Evolutionary conservation across 2,329 filamentous ascomycete genomes (phyloP).

Genomic region (Penicillium thymicola): DNA sequence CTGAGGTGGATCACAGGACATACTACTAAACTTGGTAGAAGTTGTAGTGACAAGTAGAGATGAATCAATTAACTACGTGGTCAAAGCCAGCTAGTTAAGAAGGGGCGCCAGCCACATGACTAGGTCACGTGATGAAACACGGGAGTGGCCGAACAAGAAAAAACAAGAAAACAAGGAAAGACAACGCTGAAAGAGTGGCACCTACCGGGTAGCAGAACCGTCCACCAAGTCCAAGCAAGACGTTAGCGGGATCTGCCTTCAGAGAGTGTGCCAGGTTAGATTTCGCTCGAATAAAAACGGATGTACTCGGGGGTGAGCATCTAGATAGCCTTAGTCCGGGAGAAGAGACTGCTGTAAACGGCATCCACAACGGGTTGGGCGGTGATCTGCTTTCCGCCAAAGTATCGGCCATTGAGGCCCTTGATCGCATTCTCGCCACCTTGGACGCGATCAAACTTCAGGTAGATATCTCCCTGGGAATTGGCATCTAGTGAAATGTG

Average conservation of each 20-base stretch:
- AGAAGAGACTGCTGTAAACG: constrained; percentile 96
- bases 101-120: too few relatives aligned
- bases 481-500: constrained; percentile 94
- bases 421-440: constrained; percentile 97
- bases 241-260: constrained; percentile 20
- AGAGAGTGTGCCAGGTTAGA: constrained; percentile 23
- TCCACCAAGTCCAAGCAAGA: constrained; percentile 27
- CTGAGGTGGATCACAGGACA: too few relatives aligned
- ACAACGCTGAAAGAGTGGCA: constrained; percentile 29
- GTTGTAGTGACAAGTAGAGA: too few relatives aligned
- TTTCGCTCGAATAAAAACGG: constrained; percentile 23
- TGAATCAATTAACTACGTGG: too few relatives aligned
- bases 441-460: constrained; percentile 95
- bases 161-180: neutral
- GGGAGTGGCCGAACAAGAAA: constrained; percentile 13
- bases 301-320: constrained; percentile 18
- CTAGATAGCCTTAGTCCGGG: constrained; percentile 77
- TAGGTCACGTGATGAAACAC: too few relatives aligned
- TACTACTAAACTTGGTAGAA: too few relatives aligned
- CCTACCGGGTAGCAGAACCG: constrained; percentile 38
- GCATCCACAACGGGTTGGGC: constrained; percentile 96
- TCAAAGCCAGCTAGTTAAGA: too few relatives aligned
- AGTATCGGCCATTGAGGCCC: constrained; percentile 93
- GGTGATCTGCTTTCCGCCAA: constrained; percentile 88
- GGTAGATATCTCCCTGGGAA: constrained; percentile 92